These are phyloP conservation scores for Aureobasidium subglaciale DNA, from an alignment of 2,329 filamentous ascomycete genomes.

Conservation along the genomic window DNA sequence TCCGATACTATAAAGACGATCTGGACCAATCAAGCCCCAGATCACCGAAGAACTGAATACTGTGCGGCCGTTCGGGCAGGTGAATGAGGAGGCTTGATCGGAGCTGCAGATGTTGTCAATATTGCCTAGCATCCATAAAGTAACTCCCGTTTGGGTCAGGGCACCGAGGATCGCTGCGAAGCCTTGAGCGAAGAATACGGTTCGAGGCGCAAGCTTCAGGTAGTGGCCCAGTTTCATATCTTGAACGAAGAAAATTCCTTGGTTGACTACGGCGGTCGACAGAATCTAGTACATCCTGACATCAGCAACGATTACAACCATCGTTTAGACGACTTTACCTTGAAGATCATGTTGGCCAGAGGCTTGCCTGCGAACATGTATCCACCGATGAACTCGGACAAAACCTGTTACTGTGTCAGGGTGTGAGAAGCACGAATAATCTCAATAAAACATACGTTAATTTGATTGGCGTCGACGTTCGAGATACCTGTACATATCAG, in stretches of 20 bases:
- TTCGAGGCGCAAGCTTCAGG: constrained; percentile 75
- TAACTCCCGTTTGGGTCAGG: constrained; percentile 71
- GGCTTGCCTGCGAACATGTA: constrained; percentile 75
- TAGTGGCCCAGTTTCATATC: constrained; percentile 84
- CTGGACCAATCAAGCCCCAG: constrained; percentile 56
- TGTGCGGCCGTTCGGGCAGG: constrained; percentile 77
- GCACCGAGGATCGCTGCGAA: constrained; percentile 69
- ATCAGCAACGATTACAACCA: no score
- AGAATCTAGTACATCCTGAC: constrained; percentile 50
- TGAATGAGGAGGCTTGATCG: constrained; percentile 77
- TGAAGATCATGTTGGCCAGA: constrained; percentile 89
- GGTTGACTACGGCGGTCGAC: constrained; percentile 54
- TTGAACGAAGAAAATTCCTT: constrained; percentile 49
- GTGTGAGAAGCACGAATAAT: no score
- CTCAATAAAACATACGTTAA: no score
- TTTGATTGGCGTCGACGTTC: constrained; percentile 25
- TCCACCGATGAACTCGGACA: constrained; percentile 59
- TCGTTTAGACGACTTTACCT: constrained; percentile 29
- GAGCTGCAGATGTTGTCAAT: constrained; percentile 72
- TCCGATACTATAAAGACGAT: constrained; percentile 41
- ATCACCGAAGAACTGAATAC: constrained; percentile 87
- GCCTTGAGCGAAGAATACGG: constrained; percentile 70
- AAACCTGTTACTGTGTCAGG: no score
- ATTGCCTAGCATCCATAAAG: constrained; percentile 85
- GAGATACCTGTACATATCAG: no score